These are phyloP conservation scores for Chiua sp. DNA, from an alignment of 1,284 basidiomycete species.

Conservation along the genomic window DNA sequence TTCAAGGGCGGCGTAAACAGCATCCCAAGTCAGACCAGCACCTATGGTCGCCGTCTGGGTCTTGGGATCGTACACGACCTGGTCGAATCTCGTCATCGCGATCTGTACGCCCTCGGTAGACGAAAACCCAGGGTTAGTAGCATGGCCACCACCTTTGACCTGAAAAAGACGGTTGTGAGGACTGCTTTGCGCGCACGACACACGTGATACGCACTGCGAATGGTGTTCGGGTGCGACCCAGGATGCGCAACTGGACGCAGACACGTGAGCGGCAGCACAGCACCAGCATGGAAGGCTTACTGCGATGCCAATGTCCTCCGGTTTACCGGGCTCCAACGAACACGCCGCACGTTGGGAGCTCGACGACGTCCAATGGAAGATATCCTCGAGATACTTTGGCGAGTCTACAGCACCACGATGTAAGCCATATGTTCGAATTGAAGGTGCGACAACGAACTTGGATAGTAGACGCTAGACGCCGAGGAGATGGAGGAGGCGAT, in stretches of 20 bases:
- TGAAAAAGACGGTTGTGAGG: not conserved
- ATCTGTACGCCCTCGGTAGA: not conserved
- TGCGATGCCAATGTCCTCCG: not conserved
- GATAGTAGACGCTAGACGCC: not conserved
- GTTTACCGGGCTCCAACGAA: not conserved
- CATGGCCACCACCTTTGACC: not conserved
- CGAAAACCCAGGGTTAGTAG: not conserved
- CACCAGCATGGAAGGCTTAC: not conserved
- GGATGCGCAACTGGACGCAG: not conserved
- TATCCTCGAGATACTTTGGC: not conserved
- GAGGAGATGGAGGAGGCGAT: not conserved
- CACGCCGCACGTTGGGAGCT: not conserved
- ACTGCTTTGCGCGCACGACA: not conserved
- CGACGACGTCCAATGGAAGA: not conserved
- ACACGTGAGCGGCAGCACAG: not conserved
- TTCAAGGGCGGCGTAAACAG: not conserved
- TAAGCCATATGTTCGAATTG: not conserved
- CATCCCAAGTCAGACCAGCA: not conserved
- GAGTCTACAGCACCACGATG: not conserved
- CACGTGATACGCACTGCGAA: not conserved
- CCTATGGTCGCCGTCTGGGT: not conserved
- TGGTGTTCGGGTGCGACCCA: not conserved
- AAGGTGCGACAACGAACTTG: not conserved
- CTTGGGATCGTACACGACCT: not conserved
- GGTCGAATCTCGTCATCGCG: not conserved